Evolutionary conservation across 2,329 filamentous ascomycete genomes (phyloP), one percentile per base, ranked within the genome.

Genomic region (Alternaria sp.): DNA sequence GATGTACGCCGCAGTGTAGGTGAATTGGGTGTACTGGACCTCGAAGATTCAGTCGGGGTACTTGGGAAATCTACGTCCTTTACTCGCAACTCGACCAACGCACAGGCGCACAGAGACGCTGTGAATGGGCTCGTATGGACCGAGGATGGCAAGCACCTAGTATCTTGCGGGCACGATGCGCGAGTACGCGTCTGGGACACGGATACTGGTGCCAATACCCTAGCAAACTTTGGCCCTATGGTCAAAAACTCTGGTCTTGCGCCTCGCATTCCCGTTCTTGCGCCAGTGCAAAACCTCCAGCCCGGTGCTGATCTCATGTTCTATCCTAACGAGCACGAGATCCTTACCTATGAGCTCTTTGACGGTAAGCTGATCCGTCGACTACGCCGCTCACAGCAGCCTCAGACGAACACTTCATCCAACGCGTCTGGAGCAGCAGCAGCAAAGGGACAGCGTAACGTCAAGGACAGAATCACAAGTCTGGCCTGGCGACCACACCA

Each of bases 101-200:
- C 78, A 8, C 80, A 79, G 67, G 93, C 94, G 0, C 94, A 98
- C 72, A 85, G 86, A 11, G 93, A 91, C 3, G 87, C 92, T 1
- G 93, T 96, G 2, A 97, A 97, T 63, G 92, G 91, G 1, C 81
- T 97, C 7, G 84, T 89, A 1, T 98, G 93, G 93, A 94, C 91
- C 1, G 89, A 92, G 61, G 89, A 93, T 72, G 93, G 93, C 1
- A 83, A 82, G 14, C 89, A 91, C 73, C 83, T 98, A 18, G 84
- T 97, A 12, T 93, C 91, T 0, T 86, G 91, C 2, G 94, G 93
- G 0, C 91, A 96, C 59, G 95, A 98, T 75, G 85, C 91, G 49
- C 87, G 90, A 8, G 89, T 98, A 63, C 87, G 94, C 5, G 91
- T 97, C 1, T 98, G 94, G 94, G 87, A 97, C 74, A 87, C 91